These are phyloP conservation scores for Aspergillus ibericus DNA, from an alignment of 2,329 filamentous ascomycete genomes.

Conservation along the genomic window DNA sequence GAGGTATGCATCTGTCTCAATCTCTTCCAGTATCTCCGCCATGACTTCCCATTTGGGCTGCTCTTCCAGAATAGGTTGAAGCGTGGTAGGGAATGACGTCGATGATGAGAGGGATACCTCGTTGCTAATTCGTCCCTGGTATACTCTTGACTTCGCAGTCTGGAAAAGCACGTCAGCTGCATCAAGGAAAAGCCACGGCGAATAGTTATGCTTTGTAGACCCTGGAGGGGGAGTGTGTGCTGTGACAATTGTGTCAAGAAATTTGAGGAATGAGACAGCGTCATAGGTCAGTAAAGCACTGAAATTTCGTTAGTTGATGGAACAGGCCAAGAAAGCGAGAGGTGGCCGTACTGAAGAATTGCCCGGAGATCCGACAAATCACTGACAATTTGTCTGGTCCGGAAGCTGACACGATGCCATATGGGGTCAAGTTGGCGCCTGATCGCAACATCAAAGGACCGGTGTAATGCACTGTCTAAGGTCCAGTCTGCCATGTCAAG, in stretches of 20 bases:
- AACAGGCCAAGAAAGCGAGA: neutral
- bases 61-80: slow-evolving; percentile 84
- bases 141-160: slow-evolving; percentile 83
- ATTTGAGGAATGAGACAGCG: slow-evolving; percentile 85
- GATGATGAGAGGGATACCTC: slow-evolving; percentile 52
- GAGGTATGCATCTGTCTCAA: slow-evolving; percentile 85
- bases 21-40: slow-evolving; percentile 88
- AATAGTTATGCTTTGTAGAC: slow-evolving; percentile 82
- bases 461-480: slow-evolving; percentile 85
- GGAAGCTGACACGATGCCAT: slow-evolving; percentile 95
- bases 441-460: slow-evolving; percentile 87
- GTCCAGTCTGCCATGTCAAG: slow-evolving; percentile 98
- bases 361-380: slow-evolving; percentile 81
- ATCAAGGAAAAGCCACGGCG: slow-evolving; percentile 94
- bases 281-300: slow-evolving; percentile 77
- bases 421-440: slow-evolving; percentile 90
- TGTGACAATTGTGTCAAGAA: slow-evolving; percentile 90
- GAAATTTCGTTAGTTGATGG: slow-evolving; percentile 14
- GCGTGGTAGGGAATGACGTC: slow-evolving; percentile 56
- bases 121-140: slow-evolving; percentile 68
- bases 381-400: slow-evolving; percentile 90
- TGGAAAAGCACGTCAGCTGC: slow-evolving; percentile 93
- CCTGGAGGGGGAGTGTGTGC: slow-evolving; percentile 86
- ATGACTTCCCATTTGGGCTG: slow-evolving; percentile 90
- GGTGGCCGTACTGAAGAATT: slow-evolving; percentile 65